These are phyloP conservation scores for Pestalotiopsis sp. DNA, from an alignment of 2,329 filamentous ascomycete species.

Conservation along the genomic window DNA sequence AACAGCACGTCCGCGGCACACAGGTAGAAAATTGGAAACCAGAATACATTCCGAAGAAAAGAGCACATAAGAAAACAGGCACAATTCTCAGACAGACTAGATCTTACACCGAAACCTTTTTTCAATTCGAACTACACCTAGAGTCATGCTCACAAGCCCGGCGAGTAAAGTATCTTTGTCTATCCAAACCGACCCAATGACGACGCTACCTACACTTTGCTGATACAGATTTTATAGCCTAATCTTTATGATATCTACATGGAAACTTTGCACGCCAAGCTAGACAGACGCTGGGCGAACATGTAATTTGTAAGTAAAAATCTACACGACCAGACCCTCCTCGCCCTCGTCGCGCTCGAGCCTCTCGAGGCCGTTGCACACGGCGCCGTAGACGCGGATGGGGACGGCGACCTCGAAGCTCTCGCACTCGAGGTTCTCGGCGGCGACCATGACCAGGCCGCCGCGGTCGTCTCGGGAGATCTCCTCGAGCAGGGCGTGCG, in stretches of 20 bases:
- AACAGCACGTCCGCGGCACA: no score
- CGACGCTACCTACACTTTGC: not conserved
- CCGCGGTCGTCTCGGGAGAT: constrained; percentile 80
- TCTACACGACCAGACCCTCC: constrained; percentile 33
- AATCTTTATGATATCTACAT: not conserved
- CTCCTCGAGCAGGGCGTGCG: constrained; percentile 71
- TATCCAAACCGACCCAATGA: not conserved
- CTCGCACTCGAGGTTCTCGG: constrained; percentile 79
- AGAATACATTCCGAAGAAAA: no score
- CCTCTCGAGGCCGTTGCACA: constrained; percentile 58
- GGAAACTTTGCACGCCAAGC: not conserved
- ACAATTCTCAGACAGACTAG: not conserved
- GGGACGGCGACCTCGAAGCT: constrained; percentile 90
- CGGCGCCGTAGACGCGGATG: constrained; percentile 75
- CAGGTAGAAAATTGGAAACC: no score
- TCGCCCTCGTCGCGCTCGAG: constrained; percentile 59
- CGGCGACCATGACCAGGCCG: constrained; percentile 71
- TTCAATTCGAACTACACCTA: not conserved
- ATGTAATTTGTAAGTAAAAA: not conserved
- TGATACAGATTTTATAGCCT: not conserved
- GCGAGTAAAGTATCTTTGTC: not conserved
- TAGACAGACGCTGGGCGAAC: not conserved
- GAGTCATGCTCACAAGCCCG: not conserved
- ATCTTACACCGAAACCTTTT: not conserved
- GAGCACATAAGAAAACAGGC: not conserved